A percentile compares a stretch with the other conserved stretches of the same genome.
Evolutionary conservation across 2,329 filamentous ascomycete species (phyloP).

Genomic region (Paecilomyces formosus): DNA sequence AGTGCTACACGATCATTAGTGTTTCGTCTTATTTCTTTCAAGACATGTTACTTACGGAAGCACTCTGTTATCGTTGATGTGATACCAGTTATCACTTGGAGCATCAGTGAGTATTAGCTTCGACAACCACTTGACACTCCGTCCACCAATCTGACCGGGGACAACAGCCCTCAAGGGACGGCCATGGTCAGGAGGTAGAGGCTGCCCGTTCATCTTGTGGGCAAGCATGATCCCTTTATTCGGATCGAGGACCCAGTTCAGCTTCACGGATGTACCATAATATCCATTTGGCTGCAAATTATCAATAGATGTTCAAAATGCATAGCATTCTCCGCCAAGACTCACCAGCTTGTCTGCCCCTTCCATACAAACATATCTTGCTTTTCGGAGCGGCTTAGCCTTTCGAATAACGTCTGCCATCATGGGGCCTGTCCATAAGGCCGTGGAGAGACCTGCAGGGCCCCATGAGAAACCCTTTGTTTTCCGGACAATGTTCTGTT

Average conservation of each 20-base stretch:
- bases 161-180: slow-evolving; percentile 76
- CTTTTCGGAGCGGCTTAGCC: slow-evolving; percentile 61
- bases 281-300: slow-evolving; percentile 64
- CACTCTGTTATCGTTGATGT: slow-evolving; percentile 88
- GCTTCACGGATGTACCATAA: slow-evolving; percentile 80
- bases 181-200: slow-evolving; percentile 74
- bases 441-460: slow-evolving; percentile 76
- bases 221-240: slow-evolving; percentile 81
- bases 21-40: neutral
- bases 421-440: slow-evolving; percentile 76
- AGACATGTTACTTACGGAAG: slow-evolving; percentile 49
- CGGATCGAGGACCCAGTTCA: slow-evolving; percentile 80
- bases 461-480: slow-evolving; percentile 95
- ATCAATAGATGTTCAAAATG: slow-evolving; percentile 4
- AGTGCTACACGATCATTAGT: slow-evolving; percentile 41
- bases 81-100: slow-evolving; percentile 90
- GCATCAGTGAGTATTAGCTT: slow-evolving; percentile 67
- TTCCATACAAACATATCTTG: slow-evolving; percentile 83
- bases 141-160: slow-evolving; percentile 83
- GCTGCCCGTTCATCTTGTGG: slow-evolving; percentile 83
- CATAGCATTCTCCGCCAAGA: neutral
- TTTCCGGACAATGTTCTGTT: slow-evolving; percentile 85
- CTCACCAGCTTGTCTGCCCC: slow-evolving; percentile 69
- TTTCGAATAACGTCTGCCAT: slow-evolving; percentile 63
- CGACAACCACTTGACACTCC: slow-evolving; percentile 90